phyloP scores from a whole-genome alignment of 2,329 filamentous ascomycete genomes.

The Penicillium oxalicum region DNA sequence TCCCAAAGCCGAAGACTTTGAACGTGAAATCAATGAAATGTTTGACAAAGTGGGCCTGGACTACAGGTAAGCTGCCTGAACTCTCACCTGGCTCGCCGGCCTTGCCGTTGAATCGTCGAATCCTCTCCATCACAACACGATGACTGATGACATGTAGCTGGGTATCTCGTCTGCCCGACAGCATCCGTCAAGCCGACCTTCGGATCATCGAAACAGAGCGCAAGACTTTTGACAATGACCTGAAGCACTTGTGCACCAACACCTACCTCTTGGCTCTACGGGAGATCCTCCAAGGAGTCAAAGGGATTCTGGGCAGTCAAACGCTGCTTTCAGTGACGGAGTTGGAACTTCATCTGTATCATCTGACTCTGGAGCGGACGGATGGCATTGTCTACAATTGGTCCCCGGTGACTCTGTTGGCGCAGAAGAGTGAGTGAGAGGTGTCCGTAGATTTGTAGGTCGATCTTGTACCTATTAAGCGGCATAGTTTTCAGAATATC shows the following conservation, averaged over 20 bases:
- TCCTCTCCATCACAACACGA: too few species aligned
- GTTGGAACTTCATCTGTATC: background rate
- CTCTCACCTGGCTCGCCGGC: background rate
- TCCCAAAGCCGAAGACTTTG: background rate
- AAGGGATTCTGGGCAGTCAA: background rate
- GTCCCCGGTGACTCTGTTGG: constrained; percentile 3
- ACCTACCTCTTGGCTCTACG: constrained; percentile 3
- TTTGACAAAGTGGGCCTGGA: constrained; percentile 2
- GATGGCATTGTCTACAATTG: constrained; percentile 8
- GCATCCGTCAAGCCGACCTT: background rate
- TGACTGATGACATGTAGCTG: background rate
- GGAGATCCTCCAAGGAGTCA: constrained; percentile 3
- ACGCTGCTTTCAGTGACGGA: background rate
- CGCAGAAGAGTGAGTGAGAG: background rate
- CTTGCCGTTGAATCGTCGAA: too few species aligned
- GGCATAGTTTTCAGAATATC: too few species aligned
- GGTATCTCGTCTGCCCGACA: background rate
- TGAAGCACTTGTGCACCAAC: constrained; percentile 2
- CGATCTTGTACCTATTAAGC: too few species aligned
- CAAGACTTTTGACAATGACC: background rate
- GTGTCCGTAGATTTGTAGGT: too few species aligned
- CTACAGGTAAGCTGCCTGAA: background rate
- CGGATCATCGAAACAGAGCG: background rate
- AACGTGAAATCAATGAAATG: background rate
- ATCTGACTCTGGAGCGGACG: background rate